A percentile compares a stretch with the other conserved stretches of the same genome.
These are phyloP conservation scores for Strobilomyces echinocephalus DNA, from an alignment of 768 basidiomycete genomes.

Conservation along the genomic window DNA sequence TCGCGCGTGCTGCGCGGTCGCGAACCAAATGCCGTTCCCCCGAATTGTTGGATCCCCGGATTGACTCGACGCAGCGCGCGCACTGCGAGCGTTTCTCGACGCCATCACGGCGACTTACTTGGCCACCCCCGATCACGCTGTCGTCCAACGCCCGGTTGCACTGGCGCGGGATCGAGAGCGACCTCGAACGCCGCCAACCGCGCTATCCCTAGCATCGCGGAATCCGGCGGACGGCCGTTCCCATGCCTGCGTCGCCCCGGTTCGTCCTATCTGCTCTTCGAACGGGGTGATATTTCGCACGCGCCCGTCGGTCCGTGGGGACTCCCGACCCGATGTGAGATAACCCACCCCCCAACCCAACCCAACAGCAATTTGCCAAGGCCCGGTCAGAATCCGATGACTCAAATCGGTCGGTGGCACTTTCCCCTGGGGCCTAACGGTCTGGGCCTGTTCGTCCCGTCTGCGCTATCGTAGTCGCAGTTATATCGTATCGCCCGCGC, in stretches of 20 bases:
- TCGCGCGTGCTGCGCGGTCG: too few relatives aligned
- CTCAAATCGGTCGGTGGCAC: neutral
- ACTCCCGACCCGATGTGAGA: slow-evolving; percentile 2
- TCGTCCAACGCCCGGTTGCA: too few relatives aligned
- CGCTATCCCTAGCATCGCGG: neutral
- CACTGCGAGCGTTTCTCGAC: too few relatives aligned
- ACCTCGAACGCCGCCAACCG: neutral
- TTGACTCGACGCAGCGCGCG: neutral
- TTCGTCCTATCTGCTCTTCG: neutral
- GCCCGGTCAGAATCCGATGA: neutral
- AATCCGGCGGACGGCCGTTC: neutral
- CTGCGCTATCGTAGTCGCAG: too few relatives aligned
- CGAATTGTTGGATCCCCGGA: neutral
- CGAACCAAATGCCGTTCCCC: too few relatives aligned
- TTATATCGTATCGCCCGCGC: neutral
- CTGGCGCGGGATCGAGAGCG: too few relatives aligned
- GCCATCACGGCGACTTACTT: neutral
- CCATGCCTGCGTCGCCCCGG: neutral
- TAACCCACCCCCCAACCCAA: too few relatives aligned
- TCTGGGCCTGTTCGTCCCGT: neutral
- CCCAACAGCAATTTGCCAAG: too few relatives aligned
- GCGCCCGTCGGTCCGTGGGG: neutral
- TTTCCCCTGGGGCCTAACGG: neutral
- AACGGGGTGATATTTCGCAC: neutral
- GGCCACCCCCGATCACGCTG: too few relatives aligned